Conservation (phyloP, 805 yeast genomes). For the Metschnikowia matae region DNA sequence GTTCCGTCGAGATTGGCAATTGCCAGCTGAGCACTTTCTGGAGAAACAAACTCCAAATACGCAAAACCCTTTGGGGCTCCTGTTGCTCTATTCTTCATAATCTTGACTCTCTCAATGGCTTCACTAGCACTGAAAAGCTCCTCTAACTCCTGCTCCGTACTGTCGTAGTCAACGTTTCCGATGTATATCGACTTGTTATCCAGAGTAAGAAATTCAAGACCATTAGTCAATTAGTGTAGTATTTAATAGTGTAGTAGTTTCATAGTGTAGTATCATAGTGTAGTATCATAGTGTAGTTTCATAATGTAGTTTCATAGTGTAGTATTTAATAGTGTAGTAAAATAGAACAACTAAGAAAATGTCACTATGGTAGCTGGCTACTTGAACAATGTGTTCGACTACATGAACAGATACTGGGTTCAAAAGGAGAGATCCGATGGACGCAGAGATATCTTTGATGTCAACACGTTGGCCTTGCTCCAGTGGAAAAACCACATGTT, state of each 20-base stretch:
- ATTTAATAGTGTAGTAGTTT: too few species aligned
- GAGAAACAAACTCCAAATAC: constrained; percentile 75
- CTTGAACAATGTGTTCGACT: constrained; percentile 89
- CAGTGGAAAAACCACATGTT: constrained; percentile 88
- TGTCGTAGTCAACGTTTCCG: constrained; percentile 77
- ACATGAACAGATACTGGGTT: constrained; percentile 97
- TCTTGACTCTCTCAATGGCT: constrained; percentile 73
- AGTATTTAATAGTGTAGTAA: too few species aligned
- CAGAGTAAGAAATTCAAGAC: too few species aligned
- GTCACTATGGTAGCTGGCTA: constrained; percentile 87
- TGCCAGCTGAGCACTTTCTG: constrained; percentile 61
- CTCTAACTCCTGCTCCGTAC: constrained; percentile 77
- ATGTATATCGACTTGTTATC: constrained; percentile 77
- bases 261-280: too few species aligned
- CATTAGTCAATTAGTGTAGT: too few species aligned
- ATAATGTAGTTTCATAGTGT: too few species aligned
- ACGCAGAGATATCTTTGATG: constrained; percentile 82
- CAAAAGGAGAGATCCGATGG: constrained; percentile 94
- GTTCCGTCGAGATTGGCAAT: constrained; percentile 58
- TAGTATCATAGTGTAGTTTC: too few species aligned
- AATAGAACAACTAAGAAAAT: too few species aligned
- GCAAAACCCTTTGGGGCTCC: constrained; percentile 89
- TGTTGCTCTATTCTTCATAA: constrained; percentile 63
- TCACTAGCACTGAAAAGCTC: constrained; percentile 69
- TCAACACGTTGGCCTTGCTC: constrained; percentile 79